A percentile compares a stretch with the other conserved stretches of the same genome.
These are phyloP conservation scores for Salicornia ramosissima DNA, from an alignment of 148 eudicot species.

Conservation along the genomic window DNA sequence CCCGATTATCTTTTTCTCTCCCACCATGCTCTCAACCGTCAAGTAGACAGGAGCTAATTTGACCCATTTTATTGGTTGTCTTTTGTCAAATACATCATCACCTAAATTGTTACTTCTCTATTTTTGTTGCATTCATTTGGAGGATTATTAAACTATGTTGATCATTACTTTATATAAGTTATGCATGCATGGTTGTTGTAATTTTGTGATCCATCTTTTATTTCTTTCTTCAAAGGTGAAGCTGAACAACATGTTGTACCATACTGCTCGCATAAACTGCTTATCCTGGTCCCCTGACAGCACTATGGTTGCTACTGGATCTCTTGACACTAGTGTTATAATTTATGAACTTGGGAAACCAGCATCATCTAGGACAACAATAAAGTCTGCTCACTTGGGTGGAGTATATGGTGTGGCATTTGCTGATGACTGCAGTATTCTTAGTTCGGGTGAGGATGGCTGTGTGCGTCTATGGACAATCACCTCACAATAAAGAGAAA, in stretches of 20 bases:
- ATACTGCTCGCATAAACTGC: conserved; percentile 81
- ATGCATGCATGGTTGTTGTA: not conserved
- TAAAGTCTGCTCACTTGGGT: conserved; percentile 85
- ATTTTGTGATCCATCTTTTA: not conserved
- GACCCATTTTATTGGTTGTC: too few species aligned
- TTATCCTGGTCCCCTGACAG: conserved; percentile 86
- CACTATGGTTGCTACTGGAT: conserved; percentile 82
- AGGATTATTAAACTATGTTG: not conserved
- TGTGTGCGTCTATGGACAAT: conserved; percentile 77
- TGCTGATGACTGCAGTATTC: conserved; percentile 55
- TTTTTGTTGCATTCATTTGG: not conserved
- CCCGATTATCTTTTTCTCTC: too few species aligned
- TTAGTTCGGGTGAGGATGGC: conserved; percentile 94
- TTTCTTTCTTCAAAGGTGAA: conserved; percentile 51
- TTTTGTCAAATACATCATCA: too few species aligned
- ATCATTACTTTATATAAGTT: not conserved
- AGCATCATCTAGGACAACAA: conserved; percentile 67
- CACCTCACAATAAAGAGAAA: conserved; percentile 39
- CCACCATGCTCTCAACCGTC: too few species aligned
- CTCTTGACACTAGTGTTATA: conserved; percentile 80
- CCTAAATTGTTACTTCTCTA: too few species aligned
- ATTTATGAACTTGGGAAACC: conserved; percentile 71
- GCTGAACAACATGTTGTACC: conserved; percentile 88
- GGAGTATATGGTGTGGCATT: conserved; percentile 85
- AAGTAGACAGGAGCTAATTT: too few species aligned